Evolutionary conservation across 2,329 filamentous ascomycete species (phyloP), one percentile per base, ranked within the genome.

Genomic region (Fusarium sp.): DNA sequence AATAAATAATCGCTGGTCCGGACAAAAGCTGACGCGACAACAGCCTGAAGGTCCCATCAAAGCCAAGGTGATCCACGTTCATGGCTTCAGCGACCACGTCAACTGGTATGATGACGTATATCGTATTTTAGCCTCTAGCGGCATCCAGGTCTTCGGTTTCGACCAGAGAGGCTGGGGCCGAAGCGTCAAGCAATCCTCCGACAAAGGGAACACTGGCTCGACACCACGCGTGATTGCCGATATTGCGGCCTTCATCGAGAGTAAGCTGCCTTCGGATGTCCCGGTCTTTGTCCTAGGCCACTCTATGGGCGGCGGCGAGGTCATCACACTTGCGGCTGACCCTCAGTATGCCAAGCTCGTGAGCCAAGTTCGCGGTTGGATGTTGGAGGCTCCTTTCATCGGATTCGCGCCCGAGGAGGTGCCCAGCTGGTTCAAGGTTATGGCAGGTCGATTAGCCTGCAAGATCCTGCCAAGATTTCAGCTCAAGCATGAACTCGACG

Each of bases 101-200:
- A 90, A 92, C 80, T 88, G 89, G 63, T 97, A 97, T 82, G 87
- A 90, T 77, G 85, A 86, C 59, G 87, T 97, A 76, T 95, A 96
- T 81, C 86, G 89, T 8, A 83, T 82, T 16, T 87, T 98, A 50
- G 91, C 92, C 24, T 82, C 84, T 14, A 86, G 86, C 57, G 92
- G 92, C 67, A 94, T 98, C 74, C 89, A 92, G 75, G 87, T 93
- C 50, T 88, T 91, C 76, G 86, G 89, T 67, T 92, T 95, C 78
- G 95, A 98, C 79, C 95, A 97, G 84, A 90, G 89, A 79, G 94
- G 95, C 78, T 98, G 94, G 94, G 95, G 95, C 66, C 90, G 88
- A 59, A 92, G 89, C 57, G 92, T 91, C 24, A 84, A 81, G 40
- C 85, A 83, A 55, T 83, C 87, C 24, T 80, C 87, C 15, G 87